phyloP scores from a whole-genome alignment of 208 protist genomes.

The Wallacemonas sp. region DNA sequence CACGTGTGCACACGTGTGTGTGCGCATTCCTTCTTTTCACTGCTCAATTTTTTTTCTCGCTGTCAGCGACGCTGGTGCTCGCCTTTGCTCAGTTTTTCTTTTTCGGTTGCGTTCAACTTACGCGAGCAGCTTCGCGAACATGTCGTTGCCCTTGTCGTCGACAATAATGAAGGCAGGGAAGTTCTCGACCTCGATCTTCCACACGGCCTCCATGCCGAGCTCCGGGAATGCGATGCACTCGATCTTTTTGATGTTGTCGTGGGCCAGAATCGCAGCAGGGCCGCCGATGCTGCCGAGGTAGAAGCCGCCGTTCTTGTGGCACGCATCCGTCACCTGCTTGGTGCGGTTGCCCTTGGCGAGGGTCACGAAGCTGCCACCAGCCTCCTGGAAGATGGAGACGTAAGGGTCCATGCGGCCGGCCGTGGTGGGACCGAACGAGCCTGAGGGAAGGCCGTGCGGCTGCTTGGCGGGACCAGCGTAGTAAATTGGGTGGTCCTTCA shows the following conservation, averaged over 20 bases:
- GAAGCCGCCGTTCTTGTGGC: slow-evolving; percentile 96
- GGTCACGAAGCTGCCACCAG: slow-evolving; percentile 92
- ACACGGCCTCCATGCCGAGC: slow-evolving; percentile 93
- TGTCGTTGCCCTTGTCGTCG: slow-evolving; percentile 98
- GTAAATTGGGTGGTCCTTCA: slow-evolving; percentile 96
- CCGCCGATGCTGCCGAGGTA: slow-evolving; percentile 98
- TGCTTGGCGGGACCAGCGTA: slow-evolving; percentile 97
- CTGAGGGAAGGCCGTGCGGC: slow-evolving; percentile 92
- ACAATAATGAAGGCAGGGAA: slow-evolving; percentile 98
- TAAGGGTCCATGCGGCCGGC: slow-evolving; percentile 97
- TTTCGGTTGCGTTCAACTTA: no score
- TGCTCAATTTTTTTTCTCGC: no score
- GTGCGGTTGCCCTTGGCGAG: slow-evolving; percentile 97
- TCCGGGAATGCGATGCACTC: slow-evolving; percentile 92
- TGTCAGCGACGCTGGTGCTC: no score
- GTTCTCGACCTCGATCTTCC: slow-evolving; percentile 95
- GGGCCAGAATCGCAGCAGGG: slow-evolving; percentile 93
- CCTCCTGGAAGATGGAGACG: slow-evolving; percentile 93
- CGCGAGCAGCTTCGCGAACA: slow-evolving; percentile 87
- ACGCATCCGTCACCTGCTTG: slow-evolving; percentile 92
- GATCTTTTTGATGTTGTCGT: slow-evolving; percentile 94
- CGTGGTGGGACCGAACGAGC: slow-evolving; percentile 98
- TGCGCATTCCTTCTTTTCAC: no score
- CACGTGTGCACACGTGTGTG: no score
- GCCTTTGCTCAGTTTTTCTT: no score